These are phyloP conservation scores for Lasiosphaeria miniovina DNA, from an alignment of 495 filamentous ascomycete genomes.

Conservation along the genomic window DNA sequence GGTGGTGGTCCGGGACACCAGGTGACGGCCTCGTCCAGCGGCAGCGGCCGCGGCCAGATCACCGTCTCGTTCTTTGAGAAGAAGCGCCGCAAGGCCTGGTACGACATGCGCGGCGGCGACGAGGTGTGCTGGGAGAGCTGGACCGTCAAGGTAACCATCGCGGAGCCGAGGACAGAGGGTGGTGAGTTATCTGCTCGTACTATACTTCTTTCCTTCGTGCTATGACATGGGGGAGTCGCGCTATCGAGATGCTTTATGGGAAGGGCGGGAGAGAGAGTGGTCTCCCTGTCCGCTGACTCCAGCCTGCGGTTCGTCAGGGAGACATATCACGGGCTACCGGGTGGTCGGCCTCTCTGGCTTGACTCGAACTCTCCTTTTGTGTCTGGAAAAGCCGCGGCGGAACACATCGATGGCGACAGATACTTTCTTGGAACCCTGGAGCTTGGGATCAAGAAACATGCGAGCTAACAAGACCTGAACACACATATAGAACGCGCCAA, in stretches of 20 bases:
- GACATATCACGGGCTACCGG: too few relatives aligned
- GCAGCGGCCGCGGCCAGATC: conserved; percentile 70
- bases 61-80: conserved; percentile 95
- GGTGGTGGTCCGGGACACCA: conserved; percentile 19
- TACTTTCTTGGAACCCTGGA: too few relatives aligned
- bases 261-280: not conserved
- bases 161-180: conserved; percentile 81
- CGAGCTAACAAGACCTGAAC: not conserved
- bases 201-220: not conserved
- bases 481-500: conserved; percentile 67
- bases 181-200: conserved; percentile 52
- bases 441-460: too few relatives aligned
- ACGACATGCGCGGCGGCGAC: conserved; percentile 73
- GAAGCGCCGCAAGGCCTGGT: conserved; percentile 79
- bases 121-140: conserved; percentile 97
- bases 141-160: conserved; percentile 87
- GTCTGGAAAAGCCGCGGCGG: too few relatives aligned
- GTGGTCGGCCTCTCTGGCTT: too few relatives aligned
- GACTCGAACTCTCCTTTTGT: too few relatives aligned
- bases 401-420: too few relatives aligned
- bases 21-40: conserved; percentile 11
- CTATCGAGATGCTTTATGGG: not conserved
- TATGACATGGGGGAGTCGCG: not conserved
- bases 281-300: too few relatives aligned
- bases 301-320: too few relatives aligned